phyloP scores from a whole-genome alignment of 306 rosid genomes.

The Macrotyloma uniflorum region DNA sequence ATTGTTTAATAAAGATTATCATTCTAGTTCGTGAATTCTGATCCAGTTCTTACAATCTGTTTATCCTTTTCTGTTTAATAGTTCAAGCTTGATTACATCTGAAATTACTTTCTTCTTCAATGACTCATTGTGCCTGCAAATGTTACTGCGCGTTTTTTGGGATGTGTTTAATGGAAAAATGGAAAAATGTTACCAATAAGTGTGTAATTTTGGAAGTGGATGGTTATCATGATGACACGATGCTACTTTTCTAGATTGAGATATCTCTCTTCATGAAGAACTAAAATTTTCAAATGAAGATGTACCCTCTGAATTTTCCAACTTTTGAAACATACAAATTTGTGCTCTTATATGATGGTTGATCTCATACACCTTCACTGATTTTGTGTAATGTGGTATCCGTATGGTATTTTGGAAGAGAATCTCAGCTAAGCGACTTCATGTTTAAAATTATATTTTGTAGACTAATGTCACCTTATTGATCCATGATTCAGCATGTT shows the following conservation, averaged over 20 bases:
- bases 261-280: neutral
- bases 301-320: neutral
- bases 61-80: neutral
- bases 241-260: neutral
- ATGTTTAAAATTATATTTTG: neutral
- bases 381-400: neutral
- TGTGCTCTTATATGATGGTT: neutral
- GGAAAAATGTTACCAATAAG: neutral
- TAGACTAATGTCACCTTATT: neutral
- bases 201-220: slow-evolving; percentile 6
- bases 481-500: neutral
- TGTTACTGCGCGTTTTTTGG: neutral
- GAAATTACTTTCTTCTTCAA: neutral
- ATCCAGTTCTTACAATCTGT: neutral
- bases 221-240: neutral
- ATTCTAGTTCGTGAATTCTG: neutral
- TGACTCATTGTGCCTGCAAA: neutral
- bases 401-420: neutral
- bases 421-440: neutral
- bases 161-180: neutral
- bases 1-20: neutral
- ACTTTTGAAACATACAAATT: no score
- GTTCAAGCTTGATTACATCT: neutral
- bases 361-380: neutral
- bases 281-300: neutral